Base-by-base conservation (phyloP, 2,329 filamentous ascomycete species). In the Alternaria sp. region DNA sequence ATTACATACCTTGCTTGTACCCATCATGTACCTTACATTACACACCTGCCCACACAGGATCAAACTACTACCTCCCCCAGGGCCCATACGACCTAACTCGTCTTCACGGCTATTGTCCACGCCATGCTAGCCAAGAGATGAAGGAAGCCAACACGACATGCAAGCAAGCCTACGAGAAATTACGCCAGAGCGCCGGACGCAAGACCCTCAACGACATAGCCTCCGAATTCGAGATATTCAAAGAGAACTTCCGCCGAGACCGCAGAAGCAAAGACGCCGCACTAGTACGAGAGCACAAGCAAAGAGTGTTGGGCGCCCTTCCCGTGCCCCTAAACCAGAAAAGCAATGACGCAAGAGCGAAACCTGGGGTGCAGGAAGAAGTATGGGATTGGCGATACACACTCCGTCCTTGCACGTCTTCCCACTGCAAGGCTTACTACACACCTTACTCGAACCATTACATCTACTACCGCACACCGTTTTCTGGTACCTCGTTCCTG, bases 101-200 rank as follows among this genome's bases (percentile, higher is more conserved):
- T 30, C 72, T 71, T 46, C 72, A 67, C 26, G 75, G 72, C 8
- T 70, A 75, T 28, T 79, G 76, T 43, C 73, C 69, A 0, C 53
- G 64, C 3, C 75, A 78, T 25, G 75, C 75, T 0, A 69, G 65
- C 41, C 64, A 66, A 43, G 75, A 79, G n/a, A 65, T 77, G 18
- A 70, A 69, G 37, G 60, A 68, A 25, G 71, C 73, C 6, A 77
- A 73, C 47, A 59, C 63, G 4, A 45, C 62, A 3, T 75, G 70
- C 57, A 78, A 77, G 23, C 61, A 37, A 5, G 67, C 71, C 18
- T 77, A 70, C 60, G 76, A 79, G 47, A 21, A 41, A 9, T 69
- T 77, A 64, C 68, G 76, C 15, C 76, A 79, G 55, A 74, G 72
- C n/a, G 75, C 75, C 6, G 74, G 75, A 12, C 73, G 76, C 28